Conservation (phyloP, 257 asterid genomes). For the Haberlea rhodopensis region DNA sequence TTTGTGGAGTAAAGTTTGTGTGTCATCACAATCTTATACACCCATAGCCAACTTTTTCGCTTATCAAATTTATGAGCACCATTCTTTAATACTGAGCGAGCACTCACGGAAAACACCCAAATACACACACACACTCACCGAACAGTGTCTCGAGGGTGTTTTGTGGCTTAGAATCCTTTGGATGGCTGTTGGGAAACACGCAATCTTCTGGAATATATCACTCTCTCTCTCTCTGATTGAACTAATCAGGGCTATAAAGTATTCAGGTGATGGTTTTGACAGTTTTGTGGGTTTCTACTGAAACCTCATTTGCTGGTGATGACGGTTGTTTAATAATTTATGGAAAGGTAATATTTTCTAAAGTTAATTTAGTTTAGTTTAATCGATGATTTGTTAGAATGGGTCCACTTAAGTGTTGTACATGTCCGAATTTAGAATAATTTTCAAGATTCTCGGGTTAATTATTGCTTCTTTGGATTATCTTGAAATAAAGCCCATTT, state of each 20-base stretch:
- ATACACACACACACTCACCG: neutral
- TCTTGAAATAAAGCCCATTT: constrained; percentile 16
- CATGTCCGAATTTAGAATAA: neutral
- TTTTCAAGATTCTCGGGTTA: constrained; percentile 13
- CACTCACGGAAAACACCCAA: constrained; percentile 1
- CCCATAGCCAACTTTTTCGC: constrained; percentile 9
- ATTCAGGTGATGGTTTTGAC: neutral
- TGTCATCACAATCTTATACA: constrained; percentile 26
- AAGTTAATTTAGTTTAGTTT: neutral
- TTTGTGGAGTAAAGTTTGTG: constrained; percentile 33
- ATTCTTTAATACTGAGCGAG: neutral
- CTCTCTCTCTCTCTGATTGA: neutral
- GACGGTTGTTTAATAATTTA: constrained; percentile 35
- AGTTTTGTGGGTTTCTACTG: constrained; percentile 4
- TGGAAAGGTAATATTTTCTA: constrained; percentile 6
- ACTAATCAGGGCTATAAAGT: constrained; percentile 20
- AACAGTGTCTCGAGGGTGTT: neutral
- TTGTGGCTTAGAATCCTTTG: constrained; percentile 18
- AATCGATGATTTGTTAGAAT: neutral
- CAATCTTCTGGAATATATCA: neutral
- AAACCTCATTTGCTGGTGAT: constrained; percentile 27
- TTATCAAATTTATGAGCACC: neutral
- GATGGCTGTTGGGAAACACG: constrained; percentile 48
- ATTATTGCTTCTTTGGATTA: neutral
- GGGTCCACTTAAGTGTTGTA: constrained; percentile 6